Evolutionary conservation across 164 flowering plant species (phyloP).

Genomic region (Liquidambar formosana): DNA sequence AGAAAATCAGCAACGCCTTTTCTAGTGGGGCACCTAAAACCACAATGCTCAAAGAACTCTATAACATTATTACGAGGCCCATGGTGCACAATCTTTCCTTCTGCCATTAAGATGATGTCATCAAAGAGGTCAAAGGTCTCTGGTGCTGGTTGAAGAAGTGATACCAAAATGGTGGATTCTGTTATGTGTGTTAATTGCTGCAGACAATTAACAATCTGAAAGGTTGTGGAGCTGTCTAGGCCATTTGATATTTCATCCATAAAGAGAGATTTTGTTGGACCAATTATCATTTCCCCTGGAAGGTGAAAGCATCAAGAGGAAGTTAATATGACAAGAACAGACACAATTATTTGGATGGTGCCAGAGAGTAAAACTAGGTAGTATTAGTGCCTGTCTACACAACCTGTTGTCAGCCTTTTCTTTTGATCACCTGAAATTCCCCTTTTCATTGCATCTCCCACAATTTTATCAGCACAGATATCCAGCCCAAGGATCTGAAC

Average conservation of each 20-base stretch:
- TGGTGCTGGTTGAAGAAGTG: constrained; percentile 48
- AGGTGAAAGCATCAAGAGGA: neutral
- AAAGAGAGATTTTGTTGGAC: constrained; percentile 41
- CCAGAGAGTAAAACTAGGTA: neutral
- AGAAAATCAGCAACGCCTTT: constrained; percentile 53
- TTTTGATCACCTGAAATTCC: constrained; percentile 38
- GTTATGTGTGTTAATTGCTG: constrained; percentile 37
- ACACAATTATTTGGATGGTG: neutral
- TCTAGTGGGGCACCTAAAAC: constrained; percentile 46
- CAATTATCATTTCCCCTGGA: constrained; percentile 50
- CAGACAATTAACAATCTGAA: constrained; percentile 43
- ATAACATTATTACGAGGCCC: constrained; percentile 35
- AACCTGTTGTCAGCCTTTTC: constrained; percentile 33
- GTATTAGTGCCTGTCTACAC: neutral
- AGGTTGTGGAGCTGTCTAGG: constrained; percentile 53
- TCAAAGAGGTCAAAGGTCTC: constrained; percentile 52
- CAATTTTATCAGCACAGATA: constrained; percentile 26
- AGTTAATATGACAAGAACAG: neutral
- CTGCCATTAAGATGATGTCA: constrained; percentile 49
- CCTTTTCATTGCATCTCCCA: constrained; percentile 30
- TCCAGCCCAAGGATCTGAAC: constrained; percentile 33
- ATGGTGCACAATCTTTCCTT: constrained; percentile 43
- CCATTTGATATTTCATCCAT: constrained; percentile 63
- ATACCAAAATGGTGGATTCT: constrained; percentile 36
- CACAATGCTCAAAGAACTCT: constrained; percentile 42